Base-by-base conservation (phyloP, 2,329 filamentous ascomycete species). In the Colletotrichum trifolii region DNA sequence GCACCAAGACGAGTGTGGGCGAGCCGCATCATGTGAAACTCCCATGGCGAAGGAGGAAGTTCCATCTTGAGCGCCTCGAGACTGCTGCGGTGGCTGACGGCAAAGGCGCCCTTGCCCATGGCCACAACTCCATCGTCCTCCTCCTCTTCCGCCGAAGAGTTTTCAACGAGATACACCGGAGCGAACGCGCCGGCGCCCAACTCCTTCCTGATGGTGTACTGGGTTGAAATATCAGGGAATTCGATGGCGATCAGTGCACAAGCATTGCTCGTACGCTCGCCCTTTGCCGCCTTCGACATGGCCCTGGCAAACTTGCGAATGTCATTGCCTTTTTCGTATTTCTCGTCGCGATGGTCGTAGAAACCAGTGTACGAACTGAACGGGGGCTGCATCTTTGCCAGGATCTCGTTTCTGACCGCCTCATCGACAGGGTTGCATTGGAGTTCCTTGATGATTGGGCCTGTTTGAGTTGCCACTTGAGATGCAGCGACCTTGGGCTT, bases 1-100 rank as follows among this genome's bases (percentile, higher is more conserved):
- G 90, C 84, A 0, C 90, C 91, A 0, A 99, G 83, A 1, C 96
- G 91, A 25, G 86, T 82, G 68, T 95, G 92, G 2, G 92, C 89
- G 60, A 93, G 87, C 2, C 93, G 90, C 82, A 98, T 93, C 77
- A 99, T 96, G 78, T 97, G 92, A 74, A 98, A 99, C 74, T 99
- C 96, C 96, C 96, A 99, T 0, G 92, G 85, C 5, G 89, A 91
- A 0, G 95, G 92, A 1, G 94, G 93, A 38, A 91, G 87, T 79
- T 99, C 96, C 88, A 97, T 94, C 78, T 99, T 99, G 71, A 99
- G 84, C 2, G 96, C 96, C 77, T 97, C 94, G 5, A 96, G 83
- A 1, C 81, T 68, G 47, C 81, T 81, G 46, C 91, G 88, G 49
- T 82, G 80, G 39, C 80, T 81, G 9, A 83, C 73, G n/a, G 86